phyloP scores from a whole-genome alignment of 768 basidiomycete genomes.

The Suillus fuscotomentosus region DNA sequence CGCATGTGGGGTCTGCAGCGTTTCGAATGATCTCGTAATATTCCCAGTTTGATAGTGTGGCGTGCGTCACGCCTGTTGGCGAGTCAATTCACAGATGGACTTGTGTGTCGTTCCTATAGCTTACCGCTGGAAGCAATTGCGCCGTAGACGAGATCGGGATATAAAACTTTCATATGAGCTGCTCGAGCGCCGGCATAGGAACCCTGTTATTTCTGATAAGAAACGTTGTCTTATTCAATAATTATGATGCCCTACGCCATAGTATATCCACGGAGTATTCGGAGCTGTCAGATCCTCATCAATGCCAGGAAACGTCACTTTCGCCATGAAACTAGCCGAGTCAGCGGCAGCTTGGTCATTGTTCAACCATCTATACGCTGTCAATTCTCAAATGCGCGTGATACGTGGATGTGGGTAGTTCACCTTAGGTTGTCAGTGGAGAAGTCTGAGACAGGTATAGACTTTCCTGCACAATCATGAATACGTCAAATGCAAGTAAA shows the following conservation, averaged over 20 bases:
- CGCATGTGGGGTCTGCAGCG: constrained; percentile 64
- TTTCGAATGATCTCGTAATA: constrained; percentile 82
- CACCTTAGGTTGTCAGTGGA: constrained; percentile 82
- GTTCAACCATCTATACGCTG: constrained; percentile 67
- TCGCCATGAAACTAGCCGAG: constrained; percentile 87
- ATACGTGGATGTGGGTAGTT: not conserved
- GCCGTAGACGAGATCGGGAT: constrained; percentile 86
- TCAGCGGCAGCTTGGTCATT: constrained; percentile 90
- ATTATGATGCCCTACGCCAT: constrained; percentile 59
- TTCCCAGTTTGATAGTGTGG: constrained; percentile 77
- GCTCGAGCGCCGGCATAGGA: constrained; percentile 93
- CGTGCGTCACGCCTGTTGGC: constrained; percentile 76
- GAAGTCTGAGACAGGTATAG: constrained; percentile 73
- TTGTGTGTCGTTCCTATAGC: constrained; percentile 15
- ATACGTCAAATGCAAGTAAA: not conserved
- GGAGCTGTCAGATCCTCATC: constrained; percentile 70
- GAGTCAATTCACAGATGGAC: constrained; percentile 1
- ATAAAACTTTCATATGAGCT: constrained; percentile 86
- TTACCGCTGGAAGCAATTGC: constrained; percentile 85
- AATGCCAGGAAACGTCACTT: constrained; percentile 73
- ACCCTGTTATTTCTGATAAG: constrained; percentile 42
- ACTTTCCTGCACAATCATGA: constrained; percentile 48
- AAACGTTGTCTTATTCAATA: not conserved
- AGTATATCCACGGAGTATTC: constrained; percentile 86
- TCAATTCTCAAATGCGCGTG: not conserved